phyloP scores from a whole-genome alignment of 108 stramenopile species.

The Skeletonema tropicum region DNA sequence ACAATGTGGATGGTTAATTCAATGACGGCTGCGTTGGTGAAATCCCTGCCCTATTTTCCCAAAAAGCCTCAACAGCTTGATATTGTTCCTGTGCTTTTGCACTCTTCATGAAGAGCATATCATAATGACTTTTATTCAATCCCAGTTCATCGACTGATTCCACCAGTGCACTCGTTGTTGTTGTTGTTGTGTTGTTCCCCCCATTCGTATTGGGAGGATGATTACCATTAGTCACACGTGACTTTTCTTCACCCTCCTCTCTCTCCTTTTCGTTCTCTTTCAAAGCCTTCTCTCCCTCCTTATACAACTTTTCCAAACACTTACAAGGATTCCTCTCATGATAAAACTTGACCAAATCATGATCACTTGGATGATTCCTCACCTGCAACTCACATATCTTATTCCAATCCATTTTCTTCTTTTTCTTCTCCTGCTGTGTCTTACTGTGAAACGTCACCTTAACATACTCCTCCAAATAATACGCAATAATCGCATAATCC shows the following conservation, averaged over 20 bases:
- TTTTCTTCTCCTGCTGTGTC: too few species aligned
- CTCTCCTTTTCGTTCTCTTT: neutral
- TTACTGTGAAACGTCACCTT: neutral
- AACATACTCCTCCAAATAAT: neutral
- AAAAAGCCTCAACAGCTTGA: neutral
- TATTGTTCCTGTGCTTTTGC: neutral
- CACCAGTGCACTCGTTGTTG: neutral
- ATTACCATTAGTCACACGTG: neutral
- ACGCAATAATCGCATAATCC: constrained; percentile 1
- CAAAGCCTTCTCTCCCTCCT: neutral
- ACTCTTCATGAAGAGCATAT: too few species aligned
- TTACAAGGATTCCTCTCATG: neutral
- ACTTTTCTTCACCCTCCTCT: neutral
- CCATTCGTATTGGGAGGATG: neutral
- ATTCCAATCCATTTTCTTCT: neutral
- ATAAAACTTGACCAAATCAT: neutral
- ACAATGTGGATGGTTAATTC: too few species aligned
- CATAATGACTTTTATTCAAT: neutral
- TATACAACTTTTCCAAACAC: neutral
- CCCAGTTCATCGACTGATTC: neutral
- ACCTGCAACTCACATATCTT: neutral
- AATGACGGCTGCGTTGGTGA: too few species aligned
- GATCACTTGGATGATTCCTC: neutral
- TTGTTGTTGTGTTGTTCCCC: too few species aligned
- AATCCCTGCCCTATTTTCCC: neutral